Percentiles rank a stretch among this genome's conserved stretches.
These are phyloP conservation scores for Laetiporus sulphureus DNA, from an alignment of 1,284 basidiomycete species.

Conservation along the genomic window DNA sequence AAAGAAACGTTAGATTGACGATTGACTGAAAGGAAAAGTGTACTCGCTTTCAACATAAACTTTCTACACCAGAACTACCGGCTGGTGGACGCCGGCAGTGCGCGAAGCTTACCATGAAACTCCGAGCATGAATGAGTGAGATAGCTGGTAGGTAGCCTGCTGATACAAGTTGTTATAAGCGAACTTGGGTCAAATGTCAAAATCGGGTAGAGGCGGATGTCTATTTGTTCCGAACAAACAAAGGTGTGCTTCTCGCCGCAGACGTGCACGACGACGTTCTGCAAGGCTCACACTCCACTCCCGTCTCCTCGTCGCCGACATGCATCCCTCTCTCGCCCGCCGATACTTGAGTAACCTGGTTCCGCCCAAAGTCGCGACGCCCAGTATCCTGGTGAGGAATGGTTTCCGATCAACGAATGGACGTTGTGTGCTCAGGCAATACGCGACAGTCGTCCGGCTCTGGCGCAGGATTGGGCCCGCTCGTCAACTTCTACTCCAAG, in stretches of 20 bases:
- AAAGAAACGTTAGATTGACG: no score
- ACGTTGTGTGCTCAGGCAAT: constrained; percentile 83
- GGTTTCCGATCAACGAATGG: constrained; percentile 90
- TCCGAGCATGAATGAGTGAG: no score
- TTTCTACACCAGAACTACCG: no score
- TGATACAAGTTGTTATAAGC: no score
- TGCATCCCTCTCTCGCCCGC: constrained; percentile 81
- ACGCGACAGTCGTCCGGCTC: constrained; percentile 41
- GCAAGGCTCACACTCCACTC: neutral
- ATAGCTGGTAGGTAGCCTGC: no score
- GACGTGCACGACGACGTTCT: constrained; percentile 1
- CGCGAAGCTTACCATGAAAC: no score
- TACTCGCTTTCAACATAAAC: no score
- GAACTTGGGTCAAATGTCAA: no score
- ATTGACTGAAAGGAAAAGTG: no score
- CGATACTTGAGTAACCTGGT: constrained; percentile 79
- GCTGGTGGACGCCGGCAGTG: no score
- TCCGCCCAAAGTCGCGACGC: constrained; percentile 93
- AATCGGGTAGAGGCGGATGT: constrained; percentile 58
- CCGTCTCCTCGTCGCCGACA: constrained; percentile 28
- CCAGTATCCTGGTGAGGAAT: constrained; percentile 70
- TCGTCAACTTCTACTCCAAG: constrained; percentile 93
- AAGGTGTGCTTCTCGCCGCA: no score
- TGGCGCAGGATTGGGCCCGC: constrained; percentile 72
- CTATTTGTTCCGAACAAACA: neutral